phyloP scores from a whole-genome alignment of 805 yeast species.

The Cyberlindnera euphorbiae region DNA sequence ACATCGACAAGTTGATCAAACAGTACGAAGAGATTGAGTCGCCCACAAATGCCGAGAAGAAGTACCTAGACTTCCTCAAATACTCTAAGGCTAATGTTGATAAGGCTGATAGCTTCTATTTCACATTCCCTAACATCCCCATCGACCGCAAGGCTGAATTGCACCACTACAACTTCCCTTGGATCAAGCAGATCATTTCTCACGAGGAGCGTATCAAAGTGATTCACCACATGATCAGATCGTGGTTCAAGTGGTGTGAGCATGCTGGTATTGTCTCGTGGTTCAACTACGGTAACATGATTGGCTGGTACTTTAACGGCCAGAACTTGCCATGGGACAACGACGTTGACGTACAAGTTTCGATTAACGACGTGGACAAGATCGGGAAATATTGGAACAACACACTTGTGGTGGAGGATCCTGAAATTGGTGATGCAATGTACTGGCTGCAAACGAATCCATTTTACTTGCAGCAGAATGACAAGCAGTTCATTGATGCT shows the following conservation, averaged over 20 bases:
- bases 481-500: slow-evolving; percentile 38
- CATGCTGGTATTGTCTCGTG: slow-evolving; percentile 44
- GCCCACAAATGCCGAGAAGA: slow-evolving; percentile 20
- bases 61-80: slow-evolving; percentile 23
- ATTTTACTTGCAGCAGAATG: slow-evolving; percentile 33
- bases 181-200: slow-evolving; percentile 26
- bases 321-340: slow-evolving; percentile 56
- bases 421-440: slow-evolving; percentile 29
- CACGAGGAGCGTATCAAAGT: slow-evolving; percentile 27
- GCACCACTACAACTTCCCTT: slow-evolving; percentile 31
- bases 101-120: slow-evolving; percentile 23
- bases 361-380: slow-evolving; percentile 38
- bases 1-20: slow-evolving; percentile 14
- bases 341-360: slow-evolving; percentile 59
- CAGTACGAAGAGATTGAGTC: slow-evolving; percentile 10
- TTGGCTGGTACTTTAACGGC: slow-evolving; percentile 62
- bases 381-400: slow-evolving; percentile 47
- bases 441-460: slow-evolving; percentile 32
- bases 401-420: slow-evolving; percentile 41
- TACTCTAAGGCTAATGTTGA: slow-evolving; percentile 24
- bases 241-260: slow-evolving; percentile 49
- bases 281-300: slow-evolving; percentile 60
- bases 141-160: slow-evolving; percentile 24
- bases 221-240: slow-evolving; percentile 44
- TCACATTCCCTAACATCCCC: slow-evolving; percentile 25